Evolutionary conservation across 768 basidiomycete species (phyloP), one percentile per base, ranked within the genome.

Genomic region (Amanita pseudoporphyria): DNA sequence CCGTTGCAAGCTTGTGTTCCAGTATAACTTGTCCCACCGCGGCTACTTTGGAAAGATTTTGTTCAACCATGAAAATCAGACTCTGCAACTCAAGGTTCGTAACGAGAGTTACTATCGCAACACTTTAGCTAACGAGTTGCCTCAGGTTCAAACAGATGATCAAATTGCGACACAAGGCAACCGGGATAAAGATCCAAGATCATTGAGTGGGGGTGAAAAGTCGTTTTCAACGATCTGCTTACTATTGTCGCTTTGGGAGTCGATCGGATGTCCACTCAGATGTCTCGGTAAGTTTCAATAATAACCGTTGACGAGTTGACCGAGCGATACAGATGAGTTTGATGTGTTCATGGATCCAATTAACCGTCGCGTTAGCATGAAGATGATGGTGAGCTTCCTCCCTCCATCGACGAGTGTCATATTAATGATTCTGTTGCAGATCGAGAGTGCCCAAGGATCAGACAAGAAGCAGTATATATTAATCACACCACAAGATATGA

Each of bases 261-360:
- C 90, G 13, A 92, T 94, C 49, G 86, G 88, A 1, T 94, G 94
- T 61, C 96, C 96, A 1, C 72, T 99, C 40, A 74, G 96, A 52
- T 97, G 95, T 60, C 79, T 98, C 19, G 87, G 87, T 87, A 58
- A 36, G 75, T 64, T 26, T 14, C 30, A 32, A 52, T 3, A 19
- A 14, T 30, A 28, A 22, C 16, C 3, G 1, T 3, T n/a, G 6
- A 13, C 4, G 31, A 21, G 19, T 32, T 22, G 36, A 31, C 13
- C 18, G 12, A 3, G 12, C 14, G 13, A 32, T 7, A 13, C 53
- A 82, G 96, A 99, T 59, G 96, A 99, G 63, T 99, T 96, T 61
- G 95, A 98, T 58, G 95, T 97, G 9, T 97, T 95, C 72, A 92
- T 98, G 89, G 91, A 94, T 61, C 88, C 88, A 19, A 82, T 91